Base-by-base conservation (phyloP, 495 filamentous ascomycete species). In the Cudoniella acicularis region DNA sequence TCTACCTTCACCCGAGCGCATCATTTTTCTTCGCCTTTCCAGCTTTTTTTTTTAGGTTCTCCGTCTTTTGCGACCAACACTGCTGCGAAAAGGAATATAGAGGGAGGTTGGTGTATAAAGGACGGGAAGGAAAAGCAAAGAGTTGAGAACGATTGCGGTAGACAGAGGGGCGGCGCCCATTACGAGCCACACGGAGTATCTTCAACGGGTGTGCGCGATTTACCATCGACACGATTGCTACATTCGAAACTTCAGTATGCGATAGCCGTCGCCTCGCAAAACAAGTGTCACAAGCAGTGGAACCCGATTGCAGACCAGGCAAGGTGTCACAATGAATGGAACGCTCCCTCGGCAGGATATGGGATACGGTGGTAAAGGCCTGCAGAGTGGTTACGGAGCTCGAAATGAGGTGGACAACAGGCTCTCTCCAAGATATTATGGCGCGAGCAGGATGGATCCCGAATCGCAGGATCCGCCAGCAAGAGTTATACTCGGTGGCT, bases 381-480 rank as follows among this genome's bases (percentile, higher is more conserved):
- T 10, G 20, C 48, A 50, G 48, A 25, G 25, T 50, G 18, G 20
- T 6, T 50, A 50, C 21, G 48, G 22, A 20, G 23, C 10, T 50
- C 48, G 4, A n/a, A 20, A 50, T 23, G 43, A 16, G 25, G 48
- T 10, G 10, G 48, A 26, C 4, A 48, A 48, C n/a, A 8, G 21
- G 13, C 20, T 41, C 3, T 13, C 26, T 41, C 16, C 51, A 18
- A 50, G 79, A 76, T 2, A 57, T 50, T 13, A 57, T 54, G 11
- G 17, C 57, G 13, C 59, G 41, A 24, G 59, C 20, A 50, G 72
- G 8, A 46, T 60, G 57, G 86, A 81, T 47, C 86, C 84, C 83
- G 72, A 75, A 54, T 82, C 24, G 43, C 57, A 52, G 21, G 61
- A 47, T 16, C 54, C 60, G 9, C 61, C 27, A n/a, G 41, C 36